Conservation (phyloP, 1,139 yeast genomes). For the Taphrina communis region DNA sequence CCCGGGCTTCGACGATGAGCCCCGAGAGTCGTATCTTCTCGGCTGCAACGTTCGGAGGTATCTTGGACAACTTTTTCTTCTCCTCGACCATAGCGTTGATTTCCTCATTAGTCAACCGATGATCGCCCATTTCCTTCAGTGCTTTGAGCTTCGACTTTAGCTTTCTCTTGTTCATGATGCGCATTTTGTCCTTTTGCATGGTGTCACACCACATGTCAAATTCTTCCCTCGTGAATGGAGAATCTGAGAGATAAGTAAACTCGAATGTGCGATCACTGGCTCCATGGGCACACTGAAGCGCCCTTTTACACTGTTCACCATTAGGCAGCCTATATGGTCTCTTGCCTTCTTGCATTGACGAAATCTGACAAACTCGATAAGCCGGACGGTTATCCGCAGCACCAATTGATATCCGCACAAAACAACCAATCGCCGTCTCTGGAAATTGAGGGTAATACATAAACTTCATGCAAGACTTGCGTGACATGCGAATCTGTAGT, state of each 20-base stretch:
- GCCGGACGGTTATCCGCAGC: constrained; percentile 65
- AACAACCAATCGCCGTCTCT: constrained; percentile 62
- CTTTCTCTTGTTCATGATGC: constrained; percentile 68
- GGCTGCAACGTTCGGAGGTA: constrained; percentile 79
- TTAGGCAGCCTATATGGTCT: constrained; percentile 50
- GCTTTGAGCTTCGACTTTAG: constrained; percentile 70
- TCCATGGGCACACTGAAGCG: constrained; percentile 64
- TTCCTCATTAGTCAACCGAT: constrained; percentile 73
- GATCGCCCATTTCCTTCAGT: constrained; percentile 65
- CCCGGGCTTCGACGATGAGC: constrained; percentile 76
- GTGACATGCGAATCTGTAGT: constrained; percentile 74
- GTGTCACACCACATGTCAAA: constrained; percentile 70
- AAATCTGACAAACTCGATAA: constrained; percentile 84
- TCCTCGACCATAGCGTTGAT: constrained; percentile 79
- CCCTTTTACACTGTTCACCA: constrained; percentile 40
- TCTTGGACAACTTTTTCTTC: constrained; percentile 63
- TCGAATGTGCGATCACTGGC: constrained; percentile 73
- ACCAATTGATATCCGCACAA: constrained; percentile 82
- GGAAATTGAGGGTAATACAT: constrained; percentile 84
- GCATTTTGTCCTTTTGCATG: constrained; percentile 64
- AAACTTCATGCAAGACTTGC: constrained; percentile 72
- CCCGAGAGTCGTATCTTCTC: constrained; percentile 75
- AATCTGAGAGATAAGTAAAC: constrained; percentile 57
- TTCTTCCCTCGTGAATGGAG: constrained; percentile 59
- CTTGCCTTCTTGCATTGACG: constrained; percentile 64